phyloP scores from a whole-genome alignment of 2,329 filamentous ascomycete species.

The Lithohypha guttulata region DNA sequence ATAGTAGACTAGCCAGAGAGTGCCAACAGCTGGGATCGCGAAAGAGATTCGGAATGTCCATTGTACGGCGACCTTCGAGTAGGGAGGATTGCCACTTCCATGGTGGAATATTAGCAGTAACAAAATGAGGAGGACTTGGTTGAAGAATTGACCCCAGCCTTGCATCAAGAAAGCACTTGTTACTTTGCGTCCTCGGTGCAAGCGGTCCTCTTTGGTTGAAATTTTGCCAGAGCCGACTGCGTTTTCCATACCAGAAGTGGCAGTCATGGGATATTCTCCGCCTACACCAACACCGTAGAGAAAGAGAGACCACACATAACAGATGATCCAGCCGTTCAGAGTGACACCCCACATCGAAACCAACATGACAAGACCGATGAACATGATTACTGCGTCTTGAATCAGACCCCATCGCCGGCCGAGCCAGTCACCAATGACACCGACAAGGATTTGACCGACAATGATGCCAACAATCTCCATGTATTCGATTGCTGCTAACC shows the following conservation, averaged over 20 bases:
- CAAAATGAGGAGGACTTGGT: conserved; percentile 81
- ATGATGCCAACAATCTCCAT: conserved; percentile 94
- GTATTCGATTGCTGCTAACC: conserved; percentile 77
- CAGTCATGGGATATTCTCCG: conserved; percentile 73
- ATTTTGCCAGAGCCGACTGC: conserved; percentile 74
- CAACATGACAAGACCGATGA: conserved; percentile 81
- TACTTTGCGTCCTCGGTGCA: conserved; percentile 91
- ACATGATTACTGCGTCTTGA: conserved; percentile 91
- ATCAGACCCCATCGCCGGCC: conserved; percentile 92
- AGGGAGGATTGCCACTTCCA: conserved; percentile 63
- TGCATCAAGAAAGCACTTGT: conserved; percentile 97
- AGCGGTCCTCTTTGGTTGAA: conserved; percentile 82
- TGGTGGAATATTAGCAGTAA: conserved; percentile 82
- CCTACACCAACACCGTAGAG: conserved; percentile 62
- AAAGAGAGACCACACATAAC: conserved; percentile 90
- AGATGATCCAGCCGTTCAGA: conserved; percentile 91
- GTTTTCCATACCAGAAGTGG: conserved; percentile 88
- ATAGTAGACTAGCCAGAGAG: conserved; percentile 91
- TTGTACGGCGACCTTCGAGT: conserved; percentile 66
- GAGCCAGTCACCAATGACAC: conserved; percentile 66
- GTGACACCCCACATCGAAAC: conserved; percentile 81
- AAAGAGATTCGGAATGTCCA: conserved; percentile 91
- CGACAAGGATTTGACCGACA: conserved; percentile 79
- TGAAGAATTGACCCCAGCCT: conserved; percentile 92
- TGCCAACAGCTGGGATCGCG: conserved; percentile 79